phyloP scores from a whole-genome alignment of 2,329 filamentous ascomycete genomes.

The Penicillium sp. region DNA sequence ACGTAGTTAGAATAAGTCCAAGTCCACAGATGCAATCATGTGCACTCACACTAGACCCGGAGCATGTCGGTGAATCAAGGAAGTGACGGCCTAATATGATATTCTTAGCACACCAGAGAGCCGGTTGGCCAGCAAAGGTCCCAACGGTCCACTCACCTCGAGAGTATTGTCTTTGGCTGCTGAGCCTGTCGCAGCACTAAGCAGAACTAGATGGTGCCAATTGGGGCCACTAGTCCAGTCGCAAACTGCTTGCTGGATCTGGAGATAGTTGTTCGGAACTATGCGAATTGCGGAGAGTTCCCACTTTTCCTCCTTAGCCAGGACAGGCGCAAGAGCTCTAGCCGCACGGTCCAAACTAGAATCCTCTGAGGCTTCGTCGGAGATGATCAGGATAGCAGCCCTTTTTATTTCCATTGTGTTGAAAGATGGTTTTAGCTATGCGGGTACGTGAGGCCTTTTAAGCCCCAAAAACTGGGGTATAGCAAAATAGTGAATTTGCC shows the following conservation, averaged over 20 bases:
- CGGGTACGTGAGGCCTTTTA: not conserved
- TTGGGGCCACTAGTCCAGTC: not conserved
- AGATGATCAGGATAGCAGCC: not conserved
- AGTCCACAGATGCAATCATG: not conserved
- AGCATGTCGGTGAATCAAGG: not conserved
- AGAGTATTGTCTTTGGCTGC: not conserved
- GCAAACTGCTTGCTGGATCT: not conserved
- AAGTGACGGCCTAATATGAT: not conserved
- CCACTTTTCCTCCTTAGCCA: not conserved
- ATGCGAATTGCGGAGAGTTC: not conserved
- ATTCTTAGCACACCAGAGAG: not conserved
- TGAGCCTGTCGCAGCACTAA: not conserved
- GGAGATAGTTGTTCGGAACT: not conserved
- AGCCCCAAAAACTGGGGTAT: not conserved
- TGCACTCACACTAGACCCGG: not conserved
- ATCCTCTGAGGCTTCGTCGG: not conserved
- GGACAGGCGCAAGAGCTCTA: not conserved
- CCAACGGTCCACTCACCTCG: not conserved
- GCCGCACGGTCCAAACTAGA: not conserved
- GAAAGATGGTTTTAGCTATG: not conserved
- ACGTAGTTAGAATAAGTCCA: not conserved
- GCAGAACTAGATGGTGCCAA: not conserved
- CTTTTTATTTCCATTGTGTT: not conserved
- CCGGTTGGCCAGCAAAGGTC: not conserved
- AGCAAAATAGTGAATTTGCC: not conserved